phyloP scores from a whole-genome alignment of 2,329 filamentous ascomycete species.

The Bimuria novae-zelandiae region DNA sequence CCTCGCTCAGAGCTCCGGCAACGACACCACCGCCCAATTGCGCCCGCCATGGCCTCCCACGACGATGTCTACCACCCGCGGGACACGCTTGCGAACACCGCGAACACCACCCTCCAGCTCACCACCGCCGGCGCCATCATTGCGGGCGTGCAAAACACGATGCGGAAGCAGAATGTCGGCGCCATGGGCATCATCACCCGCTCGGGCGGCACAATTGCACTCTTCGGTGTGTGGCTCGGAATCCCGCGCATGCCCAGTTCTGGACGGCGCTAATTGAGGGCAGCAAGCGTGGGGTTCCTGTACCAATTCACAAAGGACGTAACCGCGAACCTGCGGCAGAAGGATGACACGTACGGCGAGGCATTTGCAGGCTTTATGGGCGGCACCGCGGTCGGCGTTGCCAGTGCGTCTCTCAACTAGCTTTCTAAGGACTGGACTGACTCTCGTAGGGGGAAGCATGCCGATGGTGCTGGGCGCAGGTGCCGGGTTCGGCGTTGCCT shows the following conservation, averaged over 20 bases:
- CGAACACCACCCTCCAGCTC: conserved; percentile 68
- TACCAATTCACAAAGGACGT: conserved; percentile 79
- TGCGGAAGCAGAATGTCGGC: conserved; percentile 81
- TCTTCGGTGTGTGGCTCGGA: conserved; percentile 61
- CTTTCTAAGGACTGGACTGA: conserved; percentile 14
- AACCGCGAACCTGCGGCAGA: conserved; percentile 82
- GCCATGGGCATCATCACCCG: conserved; percentile 79
- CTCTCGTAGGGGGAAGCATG: conserved; percentile 63
- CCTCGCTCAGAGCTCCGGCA: conserved; percentile 20
- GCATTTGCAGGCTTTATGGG: conserved; percentile 76
- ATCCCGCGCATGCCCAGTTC: not conserved
- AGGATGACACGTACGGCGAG: conserved; percentile 77
- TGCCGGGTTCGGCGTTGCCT: conserved; percentile 59
- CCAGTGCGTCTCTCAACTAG: conserved; percentile 60
- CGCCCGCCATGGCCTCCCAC: conserved; percentile 44
- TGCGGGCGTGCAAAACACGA: conserved; percentile 83
- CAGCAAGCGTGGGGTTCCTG: conserved; percentile 73
- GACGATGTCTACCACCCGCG: conserved; percentile 65
- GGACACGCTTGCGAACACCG: conserved; percentile 72
- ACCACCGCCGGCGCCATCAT: conserved; percentile 71
- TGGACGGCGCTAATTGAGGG: conserved; percentile 33
- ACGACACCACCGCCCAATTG: conserved; percentile 26
- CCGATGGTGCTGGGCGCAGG: conserved; percentile 73
- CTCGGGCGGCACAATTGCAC: conserved; percentile 73
- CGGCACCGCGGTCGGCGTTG: conserved; percentile 73